Conservation (phyloP, 2,329 filamentous ascomycete species). For the Cladosporium oxysporum region DNA sequence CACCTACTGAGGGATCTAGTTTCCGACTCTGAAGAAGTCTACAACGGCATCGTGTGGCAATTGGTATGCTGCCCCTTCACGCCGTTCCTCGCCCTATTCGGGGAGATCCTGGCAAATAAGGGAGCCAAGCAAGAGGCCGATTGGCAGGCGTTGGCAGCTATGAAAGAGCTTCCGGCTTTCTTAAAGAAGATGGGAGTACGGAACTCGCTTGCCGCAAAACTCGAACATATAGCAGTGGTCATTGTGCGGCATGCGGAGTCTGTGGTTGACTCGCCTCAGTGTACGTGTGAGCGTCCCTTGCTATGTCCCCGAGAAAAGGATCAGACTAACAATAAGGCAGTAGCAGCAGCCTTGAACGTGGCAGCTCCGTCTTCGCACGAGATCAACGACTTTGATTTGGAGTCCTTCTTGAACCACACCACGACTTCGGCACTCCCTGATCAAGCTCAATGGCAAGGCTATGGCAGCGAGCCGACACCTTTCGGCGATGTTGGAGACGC, state of each 20-base stretch:
- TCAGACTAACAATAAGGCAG: not conserved
- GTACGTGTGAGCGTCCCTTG: not conserved
- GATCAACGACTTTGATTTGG: constrained; percentile 7
- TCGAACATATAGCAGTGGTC: constrained; percentile 23
- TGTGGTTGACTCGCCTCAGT: not conserved
- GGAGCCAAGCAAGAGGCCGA: not conserved
- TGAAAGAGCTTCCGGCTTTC: constrained; percentile 27
- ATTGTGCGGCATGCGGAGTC: constrained; percentile 26
- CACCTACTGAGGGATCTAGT: constrained; percentile 23
- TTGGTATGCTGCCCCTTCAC: constrained; percentile 29
- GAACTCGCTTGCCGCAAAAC: constrained; percentile 24
- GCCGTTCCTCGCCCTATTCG: constrained; percentile 28
- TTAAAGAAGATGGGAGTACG: constrained; percentile 24
- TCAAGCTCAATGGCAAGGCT: not conserved
- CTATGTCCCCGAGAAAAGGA: not conserved
- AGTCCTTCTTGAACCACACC: constrained; percentile 15
- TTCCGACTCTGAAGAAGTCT: constrained; percentile 26
- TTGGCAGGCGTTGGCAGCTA: constrained; percentile 21
- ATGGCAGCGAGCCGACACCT: not conserved
- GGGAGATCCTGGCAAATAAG: constrained; percentile 23
- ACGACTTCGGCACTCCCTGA: not conserved
- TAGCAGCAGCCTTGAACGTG: not conserved
- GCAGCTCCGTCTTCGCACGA: not conserved
- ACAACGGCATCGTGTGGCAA: constrained; percentile 31
- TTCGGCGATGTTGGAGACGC: not conserved